Evolutionary conservation across 225 moss, liverwort and hornwort species (phyloP), one percentile per base, ranked within the genome.

Genomic region (Anthoceros angustus): DNA sequence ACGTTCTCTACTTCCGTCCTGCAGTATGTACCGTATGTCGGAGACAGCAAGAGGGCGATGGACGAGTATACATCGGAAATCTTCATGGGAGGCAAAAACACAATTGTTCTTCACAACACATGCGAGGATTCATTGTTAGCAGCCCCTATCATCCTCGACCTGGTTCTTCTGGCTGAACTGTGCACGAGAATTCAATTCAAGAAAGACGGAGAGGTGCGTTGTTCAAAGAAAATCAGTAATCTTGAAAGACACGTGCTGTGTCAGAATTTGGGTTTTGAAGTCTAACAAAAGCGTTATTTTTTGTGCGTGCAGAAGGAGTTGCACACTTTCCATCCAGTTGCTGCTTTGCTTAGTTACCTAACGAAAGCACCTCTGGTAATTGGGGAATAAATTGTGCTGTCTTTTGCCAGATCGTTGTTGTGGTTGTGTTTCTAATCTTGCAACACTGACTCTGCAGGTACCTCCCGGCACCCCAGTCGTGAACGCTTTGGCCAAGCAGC

Each of bases 1-100:
- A 9, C 32, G 11, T n/a, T 25, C 12, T 32, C 41, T 38, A 49
- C 23, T 74, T 39, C n/a, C 25, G 10, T 43, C 23, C 24, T 71
- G 65, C 90, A 91, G 95, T 98, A 98, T 55, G 95, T 98, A n/a
- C 95, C 95, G 6, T 98, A 91, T 40, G 95, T 98, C 3, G 95
- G 76, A 50, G 95, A 98, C 74, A 98, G 95, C 75, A 92, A 98
- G 73, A 77, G 95, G 26, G 95, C 95, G 1, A 98, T 98, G 95
- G 95, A 98, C 63, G 95, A 98, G 42, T 98, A 98, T 67, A 91
- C 95, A 0, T 98, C 95, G 14, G 95, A 98, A 71, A 98, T 98
- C 12, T 98, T 98, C 71, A 98, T 98, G 95, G 95, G 95, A 64
- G 95, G 95, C 40, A 87, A 84, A 68, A 95, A 88, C 69, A 95